Evolutionary conservation across 257 asterid genomes (phyloP).

Genomic region (Pogostemon cablin): DNA sequence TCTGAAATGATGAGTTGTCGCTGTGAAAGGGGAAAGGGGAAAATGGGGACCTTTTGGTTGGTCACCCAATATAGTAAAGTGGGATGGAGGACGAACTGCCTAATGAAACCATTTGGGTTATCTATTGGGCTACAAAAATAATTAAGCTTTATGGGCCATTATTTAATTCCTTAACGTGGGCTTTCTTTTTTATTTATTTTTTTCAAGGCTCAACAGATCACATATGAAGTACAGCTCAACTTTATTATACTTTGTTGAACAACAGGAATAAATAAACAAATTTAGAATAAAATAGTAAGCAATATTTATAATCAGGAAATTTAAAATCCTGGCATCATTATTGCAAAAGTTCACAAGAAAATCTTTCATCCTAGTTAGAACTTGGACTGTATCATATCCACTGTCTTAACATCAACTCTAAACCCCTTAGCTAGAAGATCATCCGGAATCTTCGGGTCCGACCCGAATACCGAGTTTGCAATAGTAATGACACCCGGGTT

Average conservation of each 20-base stretch:
- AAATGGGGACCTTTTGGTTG: too few species aligned
- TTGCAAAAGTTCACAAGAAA: neutral
- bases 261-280: neutral
- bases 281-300: neutral
- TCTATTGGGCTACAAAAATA: too few species aligned
- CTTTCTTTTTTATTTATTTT: too few species aligned
- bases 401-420: conserved; percentile 35
- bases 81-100: too few species aligned
- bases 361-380: conserved; percentile 23
- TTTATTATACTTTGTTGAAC: neutral
- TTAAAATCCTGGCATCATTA: neutral
- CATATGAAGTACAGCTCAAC: neutral
- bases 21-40: too few species aligned
- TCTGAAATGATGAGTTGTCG: neutral
- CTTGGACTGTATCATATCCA: conserved; percentile 39
- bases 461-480: conserved; percentile 48
- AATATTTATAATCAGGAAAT: neutral
- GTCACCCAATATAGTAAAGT: too few species aligned
- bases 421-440: conserved; percentile 52
- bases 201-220: too few species aligned
- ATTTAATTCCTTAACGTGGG: too few species aligned
- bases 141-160: too few species aligned
- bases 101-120: too few species aligned
- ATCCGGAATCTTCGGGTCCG: conserved; percentile 37
- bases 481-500: conserved; percentile 45